Conservation (phyloP, 352 stramenopile species). For the Phytopythium vexans region DNA sequence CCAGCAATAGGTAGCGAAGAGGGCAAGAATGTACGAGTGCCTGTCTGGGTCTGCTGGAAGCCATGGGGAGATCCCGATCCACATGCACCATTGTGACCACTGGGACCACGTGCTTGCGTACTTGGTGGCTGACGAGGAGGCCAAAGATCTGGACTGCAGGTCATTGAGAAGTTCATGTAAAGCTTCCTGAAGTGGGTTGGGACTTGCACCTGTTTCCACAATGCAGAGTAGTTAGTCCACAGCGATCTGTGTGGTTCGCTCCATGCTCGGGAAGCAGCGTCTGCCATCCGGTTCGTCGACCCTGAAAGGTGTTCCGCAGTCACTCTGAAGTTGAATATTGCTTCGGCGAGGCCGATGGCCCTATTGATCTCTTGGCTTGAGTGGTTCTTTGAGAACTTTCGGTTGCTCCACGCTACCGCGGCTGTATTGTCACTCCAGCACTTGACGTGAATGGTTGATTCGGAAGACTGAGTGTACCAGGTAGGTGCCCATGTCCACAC, state of each 20-base stretch:
- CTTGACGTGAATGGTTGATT: constrained; percentile 12
- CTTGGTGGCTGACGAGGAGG: constrained; percentile 3
- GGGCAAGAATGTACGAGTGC: background rate
- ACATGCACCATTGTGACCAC: constrained; percentile 6
- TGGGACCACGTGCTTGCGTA: constrained; percentile 8
- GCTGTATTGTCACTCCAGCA: constrained; percentile 28
- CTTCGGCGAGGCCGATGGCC: constrained; percentile 16
- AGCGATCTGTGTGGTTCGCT: constrained; percentile 2
- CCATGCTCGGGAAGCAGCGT: constrained; percentile 19
- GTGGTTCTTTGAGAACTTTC: constrained; percentile 5
- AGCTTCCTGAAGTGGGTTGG: constrained; percentile 9
- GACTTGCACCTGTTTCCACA: constrained; percentile 6
- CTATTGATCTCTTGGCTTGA: constrained; percentile 35
- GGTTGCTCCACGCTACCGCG: constrained; percentile 16
- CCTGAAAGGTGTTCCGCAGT: constrained; percentile 10
- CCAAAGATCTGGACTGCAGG: constrained; percentile 16
- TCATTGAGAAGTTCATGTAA: constrained; percentile 12
- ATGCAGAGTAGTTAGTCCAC: constrained; percentile 15
- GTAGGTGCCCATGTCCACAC: too few relatives aligned
- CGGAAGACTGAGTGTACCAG: too few relatives aligned
- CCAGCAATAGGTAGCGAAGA: constrained; percentile 2
- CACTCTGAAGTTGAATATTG: constrained; percentile 11
- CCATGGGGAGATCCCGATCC: constrained; percentile 3
- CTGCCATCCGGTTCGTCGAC: constrained; percentile 19
- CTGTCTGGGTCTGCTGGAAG: background rate